Base-by-base conservation (phyloP, 768 basidiomycete species). In the Mycena chlorophos region DNA sequence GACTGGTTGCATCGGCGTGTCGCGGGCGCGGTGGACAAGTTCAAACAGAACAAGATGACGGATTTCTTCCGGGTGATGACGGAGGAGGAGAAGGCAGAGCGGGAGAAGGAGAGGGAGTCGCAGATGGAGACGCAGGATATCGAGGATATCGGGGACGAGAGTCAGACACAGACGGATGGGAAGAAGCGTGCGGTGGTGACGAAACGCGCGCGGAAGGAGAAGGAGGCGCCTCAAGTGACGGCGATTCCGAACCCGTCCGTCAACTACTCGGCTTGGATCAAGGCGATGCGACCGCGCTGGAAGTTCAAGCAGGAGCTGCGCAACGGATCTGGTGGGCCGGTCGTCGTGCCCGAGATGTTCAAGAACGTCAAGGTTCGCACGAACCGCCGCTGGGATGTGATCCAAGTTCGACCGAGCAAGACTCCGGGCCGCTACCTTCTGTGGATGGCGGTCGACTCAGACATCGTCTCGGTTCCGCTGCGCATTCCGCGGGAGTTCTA, bases 11-110 rank as follows among this genome's bases (percentile, higher is more conserved):
- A 91, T 71, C 87, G 90, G 42, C 82, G 97, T 42, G 92, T 98
- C 12, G 89, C 88, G 14, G 90, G 87, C 13, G 82, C 88, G 16
- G 84, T 94, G 38, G 96, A 98, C 78, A 97, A 93, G 73, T 98
- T 98, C 77, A 94, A 92, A 69, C 97, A 99, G 70, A 96, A 98
- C 72, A 98, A 95, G 72, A 76, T 99, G 48, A 95, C 94, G 0
- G 94, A 98, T 63, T 98, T 98, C 75, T 98, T 99, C 74, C 79
- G 73, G 54, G 72, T 71, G 39, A 68, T 69, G 27, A 68, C 64
- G 16, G 70, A 66, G 49, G 69, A 69, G 8, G 70, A 69, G 30
- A 65, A 68, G 45, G 58, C 63, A n/a, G n/a, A n/a, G 19, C 66
- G 66, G 23, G 52, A 27, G 73, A 71, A 31, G 65, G 68, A 1